Base-by-base conservation (phyloP, 495 filamentous ascomycete genomes). In the Penicillium goetzii region DNA sequence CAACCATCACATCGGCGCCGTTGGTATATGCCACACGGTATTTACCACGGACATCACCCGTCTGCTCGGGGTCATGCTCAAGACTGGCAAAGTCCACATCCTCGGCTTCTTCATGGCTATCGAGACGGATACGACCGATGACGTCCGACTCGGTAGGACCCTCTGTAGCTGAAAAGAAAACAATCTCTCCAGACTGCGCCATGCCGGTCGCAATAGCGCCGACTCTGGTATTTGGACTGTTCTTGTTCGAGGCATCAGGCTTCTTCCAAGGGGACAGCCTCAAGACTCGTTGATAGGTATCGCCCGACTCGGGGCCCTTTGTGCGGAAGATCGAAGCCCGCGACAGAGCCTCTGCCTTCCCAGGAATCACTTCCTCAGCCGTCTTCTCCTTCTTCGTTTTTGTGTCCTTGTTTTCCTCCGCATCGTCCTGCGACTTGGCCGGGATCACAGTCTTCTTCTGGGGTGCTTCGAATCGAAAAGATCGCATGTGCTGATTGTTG, bases 401-500 rank as follows among this genome's bases (percentile, higher is more conserved):
- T 52, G 76, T 63, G 62, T 69, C 64, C 61, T 68, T 67, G 34
- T 64, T 59, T 15, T 61, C 45, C 54, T 70, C 61, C 34, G 66
- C 61, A 8, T 33, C 45, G 38, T 59, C 15, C 61, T n/a, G 52
- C 45, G 63, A 45, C 8, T 21, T 52, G 15, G 47, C 21, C 17
- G 36, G 53, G 28, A 47, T 28, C 5, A 57, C 11, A 45, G 50
- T 36, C 21, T 41, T 60, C 64, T 70, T 67, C 78, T 60, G 72
- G 19, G 78, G 83, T 45, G 77, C 78, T 53, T 84, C 78, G 61
- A 94, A 80, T 49, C 81, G 73, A 68, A 97, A 95, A n/a, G 92
- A 82, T 51, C 93, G 83, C 60, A 98, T 85, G 74, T 99, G 95
- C 67, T 92, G 84, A 71, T 99, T 98, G 69, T 88, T 91, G 32